Evolutionary conservation across 169 alveolate genomes (phyloP).

Genomic region (Toxoplasma gondii): DNA sequence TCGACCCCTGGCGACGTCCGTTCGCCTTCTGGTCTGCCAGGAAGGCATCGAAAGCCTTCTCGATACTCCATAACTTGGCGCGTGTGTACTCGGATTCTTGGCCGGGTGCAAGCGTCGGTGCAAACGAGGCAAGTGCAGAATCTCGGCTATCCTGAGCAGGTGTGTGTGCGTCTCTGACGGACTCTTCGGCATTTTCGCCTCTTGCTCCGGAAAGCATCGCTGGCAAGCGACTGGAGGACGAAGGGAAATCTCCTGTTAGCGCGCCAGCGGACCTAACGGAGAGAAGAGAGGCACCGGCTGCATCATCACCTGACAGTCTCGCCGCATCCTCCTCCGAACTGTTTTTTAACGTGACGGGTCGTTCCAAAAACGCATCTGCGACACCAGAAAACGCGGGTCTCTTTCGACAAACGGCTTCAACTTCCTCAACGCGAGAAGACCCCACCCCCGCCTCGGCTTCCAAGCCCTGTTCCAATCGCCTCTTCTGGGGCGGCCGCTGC

Average conservation of each 20-base stretch:
- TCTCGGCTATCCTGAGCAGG: no score
- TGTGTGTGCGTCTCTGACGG: no score
- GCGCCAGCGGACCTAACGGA: no score
- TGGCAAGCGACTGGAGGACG: no score
- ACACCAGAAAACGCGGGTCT: neutral
- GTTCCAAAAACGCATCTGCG: neutral
- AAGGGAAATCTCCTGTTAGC: no score
- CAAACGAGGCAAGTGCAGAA: neutral
- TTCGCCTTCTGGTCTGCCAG: neutral
- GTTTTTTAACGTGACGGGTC: neutral
- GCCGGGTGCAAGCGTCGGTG: neutral
- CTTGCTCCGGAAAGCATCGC: no score
- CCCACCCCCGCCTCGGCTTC: neutral
- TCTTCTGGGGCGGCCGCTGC: neutral
- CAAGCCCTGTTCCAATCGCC: neutral
- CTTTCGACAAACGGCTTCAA: neutral
- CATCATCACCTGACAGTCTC: no score
- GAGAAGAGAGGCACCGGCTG: no score
- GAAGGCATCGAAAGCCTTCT: neutral
- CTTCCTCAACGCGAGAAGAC: neutral
- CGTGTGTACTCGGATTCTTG: neutral
- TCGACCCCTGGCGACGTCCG: neutral
- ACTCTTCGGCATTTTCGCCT: no score
- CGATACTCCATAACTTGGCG: neutral
- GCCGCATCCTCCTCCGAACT: no score